These are phyloP conservation scores for Magnolia sinica DNA, from an alignment of 164 flowering plant genomes.

Conservation along the genomic window DNA sequence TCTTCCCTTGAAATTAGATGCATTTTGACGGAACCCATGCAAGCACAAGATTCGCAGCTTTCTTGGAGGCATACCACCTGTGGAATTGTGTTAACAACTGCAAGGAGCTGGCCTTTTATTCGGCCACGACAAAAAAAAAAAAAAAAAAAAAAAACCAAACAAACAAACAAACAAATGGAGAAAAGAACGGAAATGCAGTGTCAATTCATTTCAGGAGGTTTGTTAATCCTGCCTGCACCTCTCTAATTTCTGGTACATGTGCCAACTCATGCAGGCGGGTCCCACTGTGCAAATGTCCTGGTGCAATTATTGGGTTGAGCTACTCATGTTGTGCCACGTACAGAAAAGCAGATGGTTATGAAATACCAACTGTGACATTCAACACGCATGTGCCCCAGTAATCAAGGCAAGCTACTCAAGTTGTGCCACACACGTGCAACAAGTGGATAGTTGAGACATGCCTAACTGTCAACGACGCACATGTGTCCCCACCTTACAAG, in stretches of 20 bases:
- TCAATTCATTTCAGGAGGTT: neutral
- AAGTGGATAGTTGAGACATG: neutral
- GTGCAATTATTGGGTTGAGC: too few relatives aligned
- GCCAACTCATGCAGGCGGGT: too few relatives aligned
- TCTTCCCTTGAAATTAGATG: conserved; percentile 90
- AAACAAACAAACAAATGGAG: too few relatives aligned
- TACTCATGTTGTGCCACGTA: too few relatives aligned
- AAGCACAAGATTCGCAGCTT: conserved; percentile 82
- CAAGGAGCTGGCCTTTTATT: neutral
- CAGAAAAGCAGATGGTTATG: too few relatives aligned
- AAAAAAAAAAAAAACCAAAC: too few relatives aligned
- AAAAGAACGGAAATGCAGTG: too few relatives aligned
- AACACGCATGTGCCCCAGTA: neutral
- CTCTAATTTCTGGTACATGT: neutral
- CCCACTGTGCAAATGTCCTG: too few relatives aligned
- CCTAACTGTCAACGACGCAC: neutral
- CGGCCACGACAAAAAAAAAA: neutral
- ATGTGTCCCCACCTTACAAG: too few relatives aligned
- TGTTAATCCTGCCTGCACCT: neutral
- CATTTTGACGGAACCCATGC: conserved; percentile 97
- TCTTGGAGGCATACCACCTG: conserved; percentile 37
- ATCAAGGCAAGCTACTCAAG: neutral
- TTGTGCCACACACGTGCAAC: neutral
- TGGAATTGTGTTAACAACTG: neutral
- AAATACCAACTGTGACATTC: neutral